Evolutionary conservation across 2,329 filamentous ascomycete genomes (phyloP).

Genomic region (Domatiomyces globalis): DNA sequence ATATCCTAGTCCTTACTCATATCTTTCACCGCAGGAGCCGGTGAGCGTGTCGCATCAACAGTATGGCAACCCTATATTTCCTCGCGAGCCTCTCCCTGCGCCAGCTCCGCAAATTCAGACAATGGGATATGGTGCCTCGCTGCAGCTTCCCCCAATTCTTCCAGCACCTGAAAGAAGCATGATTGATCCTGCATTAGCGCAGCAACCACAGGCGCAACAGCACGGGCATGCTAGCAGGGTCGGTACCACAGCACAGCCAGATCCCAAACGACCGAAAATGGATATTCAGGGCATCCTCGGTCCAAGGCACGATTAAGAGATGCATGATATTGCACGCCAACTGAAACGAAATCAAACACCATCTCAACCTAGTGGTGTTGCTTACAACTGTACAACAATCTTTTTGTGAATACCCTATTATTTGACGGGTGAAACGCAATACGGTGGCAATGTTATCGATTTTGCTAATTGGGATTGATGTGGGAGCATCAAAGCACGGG

Average conservation of each 20-base stretch:
- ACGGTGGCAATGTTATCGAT: background rate
- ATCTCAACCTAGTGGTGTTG: background rate
- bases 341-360: background rate
- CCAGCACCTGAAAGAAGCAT: slow-evolving; percentile 6
- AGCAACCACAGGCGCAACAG: slow-evolving; percentile 6
- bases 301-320: slow-evolving; percentile 3
- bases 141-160: slow-evolving; percentile 18
- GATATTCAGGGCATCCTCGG: slow-evolving; percentile 18
- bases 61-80: slow-evolving; percentile 12
- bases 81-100: slow-evolving; percentile 2
- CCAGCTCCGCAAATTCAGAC: background rate
- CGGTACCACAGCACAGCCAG: slow-evolving; percentile 12
- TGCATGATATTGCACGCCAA: background rate
- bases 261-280: slow-evolving; percentile 18
- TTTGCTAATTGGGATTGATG: background rate
- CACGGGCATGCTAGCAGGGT: slow-evolving; percentile 3
- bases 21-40: slow-evolving; percentile 6
- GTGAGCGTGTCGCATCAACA: slow-evolving; percentile 2
- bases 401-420: background rate
- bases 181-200: slow-evolving; percentile 16
- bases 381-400: background rate
- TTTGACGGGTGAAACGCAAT: background rate
- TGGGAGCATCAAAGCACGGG: too few species aligned
- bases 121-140: background rate
- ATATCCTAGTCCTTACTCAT: slow-evolving; percentile 9